These are phyloP conservation scores for Mrakia hoshinonis DNA, from an alignment of 768 basidiomycete species.

Conservation along the genomic window DNA sequence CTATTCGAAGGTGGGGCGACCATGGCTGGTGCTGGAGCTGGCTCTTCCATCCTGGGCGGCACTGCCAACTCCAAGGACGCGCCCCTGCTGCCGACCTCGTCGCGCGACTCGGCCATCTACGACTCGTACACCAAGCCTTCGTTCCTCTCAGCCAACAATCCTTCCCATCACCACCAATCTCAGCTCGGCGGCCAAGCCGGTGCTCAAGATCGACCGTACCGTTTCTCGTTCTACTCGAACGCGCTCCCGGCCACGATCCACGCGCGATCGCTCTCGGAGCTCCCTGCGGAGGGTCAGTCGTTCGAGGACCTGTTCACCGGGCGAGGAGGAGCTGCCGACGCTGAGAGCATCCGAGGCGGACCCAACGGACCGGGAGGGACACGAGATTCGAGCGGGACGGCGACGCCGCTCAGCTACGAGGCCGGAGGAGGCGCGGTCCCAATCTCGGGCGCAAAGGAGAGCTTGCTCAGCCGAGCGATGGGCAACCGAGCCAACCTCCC, in stretches of 20 bases:
- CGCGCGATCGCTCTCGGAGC: conserved; percentile 79
- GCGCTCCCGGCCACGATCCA: conserved; percentile 86
- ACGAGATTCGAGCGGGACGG: conserved; percentile 60
- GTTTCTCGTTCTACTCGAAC: conserved; percentile 98
- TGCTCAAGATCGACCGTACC: conserved; percentile 75
- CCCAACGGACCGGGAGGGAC: neutral
- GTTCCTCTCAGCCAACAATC: conserved; percentile 4
- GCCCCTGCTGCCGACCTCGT: conserved; percentile 2
- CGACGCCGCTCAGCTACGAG: conserved; percentile 27
- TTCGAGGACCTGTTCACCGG: conserved; percentile 80
- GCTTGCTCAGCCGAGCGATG: conserved; percentile 32
- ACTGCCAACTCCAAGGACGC: neutral
- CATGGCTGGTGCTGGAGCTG: neutral
- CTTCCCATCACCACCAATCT: conserved; percentile 23
- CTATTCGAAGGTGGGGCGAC: conserved; percentile 59
- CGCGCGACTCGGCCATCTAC: conserved; percentile 9
- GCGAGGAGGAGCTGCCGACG: conserved; percentile 30
- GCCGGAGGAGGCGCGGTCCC: conserved; percentile 16
- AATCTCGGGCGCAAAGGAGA: conserved; percentile 21
- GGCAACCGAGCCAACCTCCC: conserved; percentile 18
- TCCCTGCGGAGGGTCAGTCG: conserved; percentile 84
- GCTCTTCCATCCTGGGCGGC: conserved; percentile 2
- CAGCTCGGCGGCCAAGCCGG: conserved; percentile 12
- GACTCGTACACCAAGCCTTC: neutral
- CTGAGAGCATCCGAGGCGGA: neutral